These are phyloP conservation scores for Psilocybe azurescens DNA, from an alignment of 768 basidiomycete genomes.

Conservation along the genomic window DNA sequence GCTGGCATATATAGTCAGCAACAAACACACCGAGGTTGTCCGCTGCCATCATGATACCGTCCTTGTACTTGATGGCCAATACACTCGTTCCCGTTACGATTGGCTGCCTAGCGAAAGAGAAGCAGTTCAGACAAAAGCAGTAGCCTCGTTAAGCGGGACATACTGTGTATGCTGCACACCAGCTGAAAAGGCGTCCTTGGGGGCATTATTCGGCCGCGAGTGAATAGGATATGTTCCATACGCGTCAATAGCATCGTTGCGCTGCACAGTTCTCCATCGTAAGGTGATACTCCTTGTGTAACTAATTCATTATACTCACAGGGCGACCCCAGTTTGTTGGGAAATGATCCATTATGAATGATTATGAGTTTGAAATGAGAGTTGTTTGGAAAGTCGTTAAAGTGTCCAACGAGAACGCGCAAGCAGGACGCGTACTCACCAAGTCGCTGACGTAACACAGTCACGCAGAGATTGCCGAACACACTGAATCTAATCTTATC, in stretches of 20 bases:
- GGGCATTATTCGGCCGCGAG: slow-evolving; percentile 54
- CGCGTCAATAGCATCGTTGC: slow-evolving; percentile 76
- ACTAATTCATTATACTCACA: slow-evolving; percentile 44
- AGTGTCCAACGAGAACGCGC: slow-evolving; percentile 23
- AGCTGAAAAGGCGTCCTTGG: slow-evolving; percentile 63
- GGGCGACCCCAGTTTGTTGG: slow-evolving; percentile 86
- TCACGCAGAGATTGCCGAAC: slow-evolving; percentile 1
- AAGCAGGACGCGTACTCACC: slow-evolving; percentile 34
- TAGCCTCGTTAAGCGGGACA: background rate
- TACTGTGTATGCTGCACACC: slow-evolving; percentile 86
- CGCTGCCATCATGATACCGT: slow-evolving; percentile 97
- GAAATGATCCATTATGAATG: slow-evolving; percentile 70
- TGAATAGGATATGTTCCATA: slow-evolving; percentile 81
- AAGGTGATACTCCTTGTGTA: background rate
- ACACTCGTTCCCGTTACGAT: slow-evolving; percentile 98
- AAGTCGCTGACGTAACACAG: slow-evolving; percentile 28
- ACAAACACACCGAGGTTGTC: slow-evolving; percentile 85
- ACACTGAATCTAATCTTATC: background rate
- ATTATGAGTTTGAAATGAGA: slow-evolving; percentile 3
- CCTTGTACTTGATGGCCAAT: slow-evolving; percentile 92
- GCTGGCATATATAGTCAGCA: too few species aligned
- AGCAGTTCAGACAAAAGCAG: background rate
- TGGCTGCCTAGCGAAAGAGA: slow-evolving; percentile 66
- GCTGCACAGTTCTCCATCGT: slow-evolving; percentile 39
- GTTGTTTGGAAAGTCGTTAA: background rate